Base-by-base conservation (phyloP, 2,329 filamentous ascomycete genomes). In the Cercospora canescens region DNA sequence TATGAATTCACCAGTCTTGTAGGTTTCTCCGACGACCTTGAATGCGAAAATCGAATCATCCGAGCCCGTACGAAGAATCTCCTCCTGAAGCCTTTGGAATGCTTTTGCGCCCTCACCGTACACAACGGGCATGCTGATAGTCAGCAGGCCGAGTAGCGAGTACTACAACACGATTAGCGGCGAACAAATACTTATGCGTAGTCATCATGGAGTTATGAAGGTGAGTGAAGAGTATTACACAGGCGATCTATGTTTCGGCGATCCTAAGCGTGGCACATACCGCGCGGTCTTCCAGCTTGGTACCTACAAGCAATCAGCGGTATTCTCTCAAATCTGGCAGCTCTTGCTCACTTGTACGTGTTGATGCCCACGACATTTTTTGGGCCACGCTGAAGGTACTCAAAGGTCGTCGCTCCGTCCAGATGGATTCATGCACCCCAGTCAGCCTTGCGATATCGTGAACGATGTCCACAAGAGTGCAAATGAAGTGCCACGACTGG, bases 301-400 rank as follows among this genome's bases (percentile, higher is more conserved):
- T 28, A 50, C 45, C 45, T 50, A 24, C 12, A 9, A 4, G 24
- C 21, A 9, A 16, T 50, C 21, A 50, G 45, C 11, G 41, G 3
- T 1, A 0, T 16, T 6, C 12, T 12, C 2, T 16, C 8, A 5
- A 2, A 6, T 14, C 0, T 5, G 41, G n/a, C 9, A 6, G 3
- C 14, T 7, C 16, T 12, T 26, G 45, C 21, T 50, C 4, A 50
- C 45, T 28, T 8, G 11, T 28, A 3, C 45, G 45, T 1, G 24
- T 1, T 28, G 45, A 28, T 14, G 45, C 45, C 45, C 24, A 50
- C 4, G 24, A 50, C 21, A 50, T 50, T 6, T 50, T 50, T 3
- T 50, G 21, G 5, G 45, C 45, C 12, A 50, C 45, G 6, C 45
- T 50, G 9, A 50, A 50, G 2, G 24, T 16, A 28, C 6, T n/a